These are phyloP conservation scores for Kalmanozyma brasiliensis DNA, from an alignment of 1,284 basidiomycete genomes.

Conservation along the genomic window DNA sequence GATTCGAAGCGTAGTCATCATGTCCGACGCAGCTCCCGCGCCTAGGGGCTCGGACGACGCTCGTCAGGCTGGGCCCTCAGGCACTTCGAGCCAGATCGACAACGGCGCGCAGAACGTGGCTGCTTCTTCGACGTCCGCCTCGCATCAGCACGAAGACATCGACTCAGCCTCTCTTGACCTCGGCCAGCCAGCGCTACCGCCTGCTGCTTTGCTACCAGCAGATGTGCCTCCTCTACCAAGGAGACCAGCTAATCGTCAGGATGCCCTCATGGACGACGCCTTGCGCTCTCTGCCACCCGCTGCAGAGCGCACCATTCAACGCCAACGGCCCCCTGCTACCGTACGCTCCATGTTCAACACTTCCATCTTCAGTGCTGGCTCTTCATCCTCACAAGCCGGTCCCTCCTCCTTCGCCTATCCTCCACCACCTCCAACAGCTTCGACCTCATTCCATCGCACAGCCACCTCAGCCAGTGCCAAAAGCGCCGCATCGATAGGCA, in stretches of 20 bases:
- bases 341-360: conserved; percentile 41
- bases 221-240: conserved; percentile 34
- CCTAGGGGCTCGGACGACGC: too few species aligned
- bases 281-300: conserved; percentile 46
- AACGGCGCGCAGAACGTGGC: neutral
- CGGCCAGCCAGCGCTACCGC: conserved; percentile 15
- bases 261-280: conserved; percentile 47
- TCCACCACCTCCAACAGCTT: conserved; percentile 8
- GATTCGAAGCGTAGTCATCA: too few species aligned
- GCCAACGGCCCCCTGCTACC: conserved; percentile 29
- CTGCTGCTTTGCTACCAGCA: conserved; percentile 20
- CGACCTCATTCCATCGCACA: conserved; percentile 25
- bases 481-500: conserved; percentile 10
- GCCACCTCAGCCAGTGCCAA: conserved; percentile 13
- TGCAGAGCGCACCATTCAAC: conserved; percentile 21
- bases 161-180: neutral
- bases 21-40: too few species aligned
- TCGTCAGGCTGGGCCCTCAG: too few species aligned
- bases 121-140: too few species aligned
- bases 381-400: conserved; percentile 6
- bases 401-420: conserved; percentile 22
- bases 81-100: too few species aligned
- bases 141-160: neutral
- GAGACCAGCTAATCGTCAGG: conserved; percentile 28
- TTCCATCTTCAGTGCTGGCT: conserved; percentile 8